phyloP scores from a whole-genome alignment of 371 early-diverging fungal species.

The Mucor lusitanicus region DNA sequence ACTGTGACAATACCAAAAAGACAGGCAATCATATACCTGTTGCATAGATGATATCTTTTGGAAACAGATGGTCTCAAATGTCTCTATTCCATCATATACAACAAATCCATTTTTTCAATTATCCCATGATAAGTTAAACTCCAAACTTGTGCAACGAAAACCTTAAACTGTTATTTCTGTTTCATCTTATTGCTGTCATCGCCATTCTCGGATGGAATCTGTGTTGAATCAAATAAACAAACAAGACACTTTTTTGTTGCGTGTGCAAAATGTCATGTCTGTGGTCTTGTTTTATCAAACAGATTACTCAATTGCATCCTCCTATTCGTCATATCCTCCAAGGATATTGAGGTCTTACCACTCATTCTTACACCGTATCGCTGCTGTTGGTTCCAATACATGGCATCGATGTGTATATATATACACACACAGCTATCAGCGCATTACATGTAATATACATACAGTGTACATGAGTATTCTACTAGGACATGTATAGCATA shows the following conservation, averaged over 20 bases:
- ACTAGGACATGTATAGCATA: neutral
- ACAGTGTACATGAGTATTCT: neutral
- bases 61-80: conserved; percentile 31
- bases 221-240: conserved; percentile 7
- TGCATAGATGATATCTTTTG: conserved; percentile 1
- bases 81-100: conserved; percentile 6
- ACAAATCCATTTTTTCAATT: neutral
- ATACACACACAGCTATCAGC: neutral
- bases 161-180: neutral
- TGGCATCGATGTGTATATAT: neutral
- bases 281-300: neutral
- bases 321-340: no score
- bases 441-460: neutral
- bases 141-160: conserved; percentile 6
- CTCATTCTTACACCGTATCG: neutral
- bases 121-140: conserved; percentile 15
- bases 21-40: neutral
- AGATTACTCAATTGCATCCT: no score
- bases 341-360: no score
- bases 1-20: no score
- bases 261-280: neutral
- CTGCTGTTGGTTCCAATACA: neutral
- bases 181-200: conserved; percentile 26
- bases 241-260: neutral
- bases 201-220: conserved; percentile 6